phyloP scores from a whole-genome alignment of 2,329 filamentous ascomycete species.

The Fusarium duplospermum region DNA sequence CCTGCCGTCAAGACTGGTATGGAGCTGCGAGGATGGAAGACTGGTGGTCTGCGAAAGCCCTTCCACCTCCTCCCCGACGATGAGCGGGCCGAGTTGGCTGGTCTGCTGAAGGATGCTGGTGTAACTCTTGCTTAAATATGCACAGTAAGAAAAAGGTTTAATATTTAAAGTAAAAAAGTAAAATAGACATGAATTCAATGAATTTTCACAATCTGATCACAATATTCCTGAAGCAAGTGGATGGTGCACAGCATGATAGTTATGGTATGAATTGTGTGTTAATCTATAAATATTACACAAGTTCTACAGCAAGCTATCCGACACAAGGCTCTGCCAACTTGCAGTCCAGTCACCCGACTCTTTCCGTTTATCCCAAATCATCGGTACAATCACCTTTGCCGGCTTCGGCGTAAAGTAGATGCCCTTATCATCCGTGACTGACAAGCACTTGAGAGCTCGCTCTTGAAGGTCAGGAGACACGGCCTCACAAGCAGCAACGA shows the following conservation, averaged over 20 bases:
- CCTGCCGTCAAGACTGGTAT: slow-evolving; percentile 62
- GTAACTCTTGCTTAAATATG: slow-evolving; percentile 39
- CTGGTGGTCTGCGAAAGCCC: slow-evolving; percentile 62
- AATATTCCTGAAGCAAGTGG: not conserved
- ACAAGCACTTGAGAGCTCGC: slow-evolving; percentile 37
- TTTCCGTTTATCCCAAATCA: slow-evolving; percentile 46
- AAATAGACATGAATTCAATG: slow-evolving; percentile 3
- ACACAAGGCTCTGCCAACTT: slow-evolving; percentile 44
- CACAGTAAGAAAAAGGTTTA: not conserved
- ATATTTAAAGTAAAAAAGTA: slow-evolving; percentile 10
- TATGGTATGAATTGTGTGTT: not conserved
- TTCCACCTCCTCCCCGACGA: slow-evolving; percentile 53
- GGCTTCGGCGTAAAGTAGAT: slow-evolving; percentile 44
- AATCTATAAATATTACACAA: not conserved
- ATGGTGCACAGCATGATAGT: no score
- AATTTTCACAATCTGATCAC: not conserved
- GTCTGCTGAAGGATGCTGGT: slow-evolving; percentile 53
- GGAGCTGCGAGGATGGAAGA: slow-evolving; percentile 58
- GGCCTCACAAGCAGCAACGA: slow-evolving; percentile 58
- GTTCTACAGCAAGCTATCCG: slow-evolving; percentile 13
- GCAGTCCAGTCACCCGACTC: slow-evolving; percentile 46
- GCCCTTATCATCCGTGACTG: slow-evolving; percentile 43
- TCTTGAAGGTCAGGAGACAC: slow-evolving; percentile 50
- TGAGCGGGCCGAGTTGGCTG: slow-evolving; percentile 49
- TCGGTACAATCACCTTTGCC: slow-evolving; percentile 42